Evolutionary conservation across 169 alveolate species (phyloP), one percentile per base, ranked within the genome.

Genomic region (Eimeria acervulina): DNA sequence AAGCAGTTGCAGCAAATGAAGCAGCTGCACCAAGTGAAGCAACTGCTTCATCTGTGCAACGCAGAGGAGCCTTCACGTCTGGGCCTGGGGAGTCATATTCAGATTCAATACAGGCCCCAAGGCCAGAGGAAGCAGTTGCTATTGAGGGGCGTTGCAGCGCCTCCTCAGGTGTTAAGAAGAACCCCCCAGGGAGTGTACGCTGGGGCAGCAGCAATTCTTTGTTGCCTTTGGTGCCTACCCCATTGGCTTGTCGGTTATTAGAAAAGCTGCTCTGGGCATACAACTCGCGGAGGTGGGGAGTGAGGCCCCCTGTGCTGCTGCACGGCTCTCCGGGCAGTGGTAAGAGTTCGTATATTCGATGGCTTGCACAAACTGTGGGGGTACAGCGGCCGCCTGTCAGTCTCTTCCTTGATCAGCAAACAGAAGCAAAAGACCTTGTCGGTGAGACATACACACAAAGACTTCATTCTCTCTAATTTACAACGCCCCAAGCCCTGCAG

Each of bases 261-360:
- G 80, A 84, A 61, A 84, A 84, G 78, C 80, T 84, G 76, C 33
- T 31, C 40, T 84, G 92, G 74, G 92, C 92, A 15, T 84, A 84
- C 55, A 31, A 84, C 61, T 51, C 92, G 38, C 52, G 76, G 26
- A 66, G 92, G 40, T 31, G 92, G 78, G 92, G 81, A 1, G 85
- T 88, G 94, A 40, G 85, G 90, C 96, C 68, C 85, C 96, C 88
- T 31, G 85, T 93, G 38, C 78, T 93, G 83, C 92, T 93, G 87
- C 96, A 93, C 76, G 96, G 96, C 38, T 52, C 63, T 6, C 44
- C 93, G 7, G 96, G 96, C 38, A 55, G 91, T 31, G 96, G 96
- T 36, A 93, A 93, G 74, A 80, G 83, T 51, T 47, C 93, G 3
- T 80, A 70, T 33, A 36, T 93, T 17, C 96, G 96, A 42, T 93